Base-by-base conservation (phyloP, 169 alveolate species). In the Theileria orientalis region DNA sequence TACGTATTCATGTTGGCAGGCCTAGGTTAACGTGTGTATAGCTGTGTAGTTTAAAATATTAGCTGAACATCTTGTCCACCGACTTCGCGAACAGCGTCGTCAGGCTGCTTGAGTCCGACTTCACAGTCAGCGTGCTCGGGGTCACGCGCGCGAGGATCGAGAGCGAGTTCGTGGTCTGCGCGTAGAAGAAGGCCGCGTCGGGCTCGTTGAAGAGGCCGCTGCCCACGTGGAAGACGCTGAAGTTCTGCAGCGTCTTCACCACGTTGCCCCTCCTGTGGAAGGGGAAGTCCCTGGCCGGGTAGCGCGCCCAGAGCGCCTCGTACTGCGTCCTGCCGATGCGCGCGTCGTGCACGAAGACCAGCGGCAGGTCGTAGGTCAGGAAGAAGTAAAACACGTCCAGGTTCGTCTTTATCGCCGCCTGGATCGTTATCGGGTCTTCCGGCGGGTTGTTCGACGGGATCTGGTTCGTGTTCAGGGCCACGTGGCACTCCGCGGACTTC, bases 381-480 rank as follows among this genome's bases (percentile, higher is more conserved):
- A 64, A 62, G 67, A 79, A 79, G 60, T 79, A 79, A 41, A 71
- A 79, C 9, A 79, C 73, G 49, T 79, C 87, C 25, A 79, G 76
- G 47, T 72, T 79, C 27, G 87, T 71, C 66, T 79, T 79, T 16
- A 79, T 79, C 21, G 87, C 87, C 2, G 69, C 77, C 33, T 79
- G 87, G 29, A 79, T 32, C 25, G 68, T 62, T 9, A 79, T 70
- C 1, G 87, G 87, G 46, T 71, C 69, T 11, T 54, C 72, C 0
- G 87, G 87, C 37, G 83, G 74, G 1, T 72, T 71, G 49, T 72
- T 72, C 33, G 84, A 71, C 19, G 68, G 67, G 6, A 79, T 35
- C 13, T 67, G 54, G 46, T 66, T 74, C 23, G 87, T 62, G 8
- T 56, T 46, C 23, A 79, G 77, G 14, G 83, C 77, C 21, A 79